These are phyloP conservation scores for Alternaria viburni DNA, from an alignment of 2,329 filamentous ascomycete species.

Conservation along the genomic window DNA sequence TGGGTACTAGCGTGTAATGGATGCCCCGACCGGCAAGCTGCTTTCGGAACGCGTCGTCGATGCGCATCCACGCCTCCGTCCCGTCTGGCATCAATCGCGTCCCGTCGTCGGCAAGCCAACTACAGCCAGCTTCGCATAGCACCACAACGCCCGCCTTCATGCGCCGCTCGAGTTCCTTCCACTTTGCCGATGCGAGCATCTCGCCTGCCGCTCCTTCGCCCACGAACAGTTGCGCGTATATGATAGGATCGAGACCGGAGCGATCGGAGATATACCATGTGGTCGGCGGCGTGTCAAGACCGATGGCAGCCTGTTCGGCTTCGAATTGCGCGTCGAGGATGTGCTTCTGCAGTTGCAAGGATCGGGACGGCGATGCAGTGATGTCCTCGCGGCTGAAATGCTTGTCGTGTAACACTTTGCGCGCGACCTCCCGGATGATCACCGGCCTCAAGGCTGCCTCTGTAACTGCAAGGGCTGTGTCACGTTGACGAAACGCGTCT, in stretches of 20 bases:
- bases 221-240: constrained; percentile 47
- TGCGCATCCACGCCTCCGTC: constrained; percentile 32
- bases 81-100: constrained; percentile 43
- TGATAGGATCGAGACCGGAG: constrained; percentile 53
- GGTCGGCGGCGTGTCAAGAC: not conserved
- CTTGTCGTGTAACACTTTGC: constrained; percentile 43
- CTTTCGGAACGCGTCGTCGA: constrained; percentile 28
- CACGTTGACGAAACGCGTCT: constrained; percentile 16
- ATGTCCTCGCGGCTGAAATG: constrained; percentile 48
- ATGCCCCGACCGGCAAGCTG: constrained; percentile 27
- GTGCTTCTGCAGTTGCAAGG: constrained; percentile 46
- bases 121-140: constrained; percentile 49
- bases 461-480: not conserved
- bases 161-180: constrained; percentile 38
- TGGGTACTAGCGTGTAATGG: constrained; percentile 19
- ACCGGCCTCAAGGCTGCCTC: not conserved
- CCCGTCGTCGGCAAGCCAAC: constrained; percentile 49
- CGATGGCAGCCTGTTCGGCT: constrained; percentile 31
- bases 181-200: constrained; percentile 33
- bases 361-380: constrained; percentile 26
- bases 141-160: constrained; percentile 48
- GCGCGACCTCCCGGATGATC: constrained; percentile 50
- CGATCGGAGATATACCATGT: constrained; percentile 53
- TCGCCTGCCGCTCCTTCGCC: constrained; percentile 27
- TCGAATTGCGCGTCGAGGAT: constrained; percentile 49